These are phyloP conservation scores for Pichia deserticola DNA, from an alignment of 805 yeast species.

Conservation along the genomic window DNA sequence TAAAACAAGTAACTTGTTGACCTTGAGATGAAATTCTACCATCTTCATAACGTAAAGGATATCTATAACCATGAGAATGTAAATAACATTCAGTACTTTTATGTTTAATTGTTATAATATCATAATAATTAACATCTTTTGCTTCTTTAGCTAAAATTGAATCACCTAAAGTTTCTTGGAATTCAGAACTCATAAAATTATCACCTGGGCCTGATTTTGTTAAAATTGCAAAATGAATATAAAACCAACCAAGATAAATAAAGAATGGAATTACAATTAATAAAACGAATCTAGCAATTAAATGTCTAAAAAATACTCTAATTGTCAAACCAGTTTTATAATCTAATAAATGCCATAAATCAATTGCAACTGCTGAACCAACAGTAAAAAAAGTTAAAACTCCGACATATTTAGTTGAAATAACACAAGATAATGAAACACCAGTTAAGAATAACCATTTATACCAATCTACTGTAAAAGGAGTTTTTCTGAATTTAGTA, in stretches of 20 bases:
- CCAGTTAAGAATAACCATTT: conserved; percentile 83
- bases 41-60: conserved; percentile 92
- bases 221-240: conserved; percentile 78
- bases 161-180: conserved; percentile 88
- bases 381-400: conserved; percentile 81
- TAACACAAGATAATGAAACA: conserved; percentile 78
- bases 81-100: conserved; percentile 70
- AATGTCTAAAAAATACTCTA: conserved; percentile 55
- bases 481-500: conserved; percentile 55
- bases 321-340: conserved; percentile 56
- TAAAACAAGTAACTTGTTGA: conserved; percentile 81
- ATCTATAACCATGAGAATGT: conserved; percentile 71
- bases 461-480: conserved; percentile 78
- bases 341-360: conserved; percentile 84
- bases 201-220: conserved; percentile 94
- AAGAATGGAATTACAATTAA: conserved; percentile 74
- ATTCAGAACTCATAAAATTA: conserved; percentile 86
- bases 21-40: conserved; percentile 92
- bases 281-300: conserved; percentile 61
- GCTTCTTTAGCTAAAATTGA: conserved; percentile 68
- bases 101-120: conserved; percentile 70
- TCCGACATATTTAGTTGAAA: conserved; percentile 95
- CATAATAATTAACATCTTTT: conserved; percentile 66
- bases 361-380: conserved; percentile 79
- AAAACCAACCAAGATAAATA: conserved; percentile 85